phyloP scores from a whole-genome alignment of 176 grass and related monocot genomes.

The Pontederia paniculata region DNA sequence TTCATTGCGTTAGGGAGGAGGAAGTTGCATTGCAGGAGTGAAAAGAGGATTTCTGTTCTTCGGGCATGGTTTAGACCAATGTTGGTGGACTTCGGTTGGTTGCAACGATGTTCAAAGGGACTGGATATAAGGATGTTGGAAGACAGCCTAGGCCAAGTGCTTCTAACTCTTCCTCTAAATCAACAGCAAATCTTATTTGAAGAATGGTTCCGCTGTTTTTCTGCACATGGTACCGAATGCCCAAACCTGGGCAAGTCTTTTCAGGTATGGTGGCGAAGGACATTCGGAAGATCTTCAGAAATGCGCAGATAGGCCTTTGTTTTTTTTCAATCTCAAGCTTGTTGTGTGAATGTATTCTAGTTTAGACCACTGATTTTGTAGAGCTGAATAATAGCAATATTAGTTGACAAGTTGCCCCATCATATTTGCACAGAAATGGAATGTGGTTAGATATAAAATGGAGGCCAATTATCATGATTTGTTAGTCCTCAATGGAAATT shows the following conservation, averaged over 20 bases:
- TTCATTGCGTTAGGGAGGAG: constrained; percentile 63
- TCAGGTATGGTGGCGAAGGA: constrained; percentile 94
- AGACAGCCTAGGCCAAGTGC: constrained; percentile 62
- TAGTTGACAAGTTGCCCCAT: too few species aligned
- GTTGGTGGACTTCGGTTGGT: constrained; percentile 71
- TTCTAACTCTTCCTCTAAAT: constrained; percentile 56
- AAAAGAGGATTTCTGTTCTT: constrained; percentile 38
- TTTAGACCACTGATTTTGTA: constrained; percentile 1
- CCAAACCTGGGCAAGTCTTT: constrained; percentile 74
- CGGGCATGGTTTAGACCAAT: constrained; percentile 74
- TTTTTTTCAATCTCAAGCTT: not conserved
- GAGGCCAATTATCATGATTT: too few species aligned
- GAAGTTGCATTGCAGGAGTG: constrained; percentile 47
- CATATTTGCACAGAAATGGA: too few species aligned
- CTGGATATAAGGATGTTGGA: constrained; percentile 51
- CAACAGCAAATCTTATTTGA: constrained; percentile 69
- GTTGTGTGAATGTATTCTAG: constrained; percentile 1
- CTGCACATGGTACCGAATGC: constrained; percentile 51
- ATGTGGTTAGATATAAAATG: too few species aligned
- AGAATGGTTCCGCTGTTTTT: constrained; percentile 72
- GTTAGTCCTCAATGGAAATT: too few species aligned
- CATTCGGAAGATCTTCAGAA: constrained; percentile 40
- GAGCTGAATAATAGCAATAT: constrained; percentile 1
- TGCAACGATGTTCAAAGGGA: constrained; percentile 63
- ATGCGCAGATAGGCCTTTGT: not conserved